Percentiles rank a stretch among this genome's conserved stretches.
These are phyloP conservation scores for Arthrobotrys conoides DNA, from an alignment of 2,329 filamentous ascomycete genomes.

Conservation along the genomic window DNA sequence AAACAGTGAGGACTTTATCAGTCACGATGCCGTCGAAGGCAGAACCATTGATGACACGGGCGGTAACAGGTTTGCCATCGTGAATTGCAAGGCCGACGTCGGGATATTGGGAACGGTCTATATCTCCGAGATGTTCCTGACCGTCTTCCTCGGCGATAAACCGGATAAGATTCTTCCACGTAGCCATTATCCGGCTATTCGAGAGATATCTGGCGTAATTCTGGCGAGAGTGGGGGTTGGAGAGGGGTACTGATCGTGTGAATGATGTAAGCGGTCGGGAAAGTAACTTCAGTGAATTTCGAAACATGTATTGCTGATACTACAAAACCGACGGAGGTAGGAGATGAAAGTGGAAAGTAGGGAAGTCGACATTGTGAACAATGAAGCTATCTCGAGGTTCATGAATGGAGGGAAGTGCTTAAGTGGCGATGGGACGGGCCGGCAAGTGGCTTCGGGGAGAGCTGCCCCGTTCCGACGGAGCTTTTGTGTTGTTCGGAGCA, in stretches of 20 bases:
- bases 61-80: slow-evolving; percentile 66
- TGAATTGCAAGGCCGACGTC: slow-evolving; percentile 67
- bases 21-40: slow-evolving; percentile 67
- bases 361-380: not conserved
- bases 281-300: slow-evolving; percentile 25
- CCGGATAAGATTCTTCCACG: slow-evolving; percentile 68
- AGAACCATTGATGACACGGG: slow-evolving; percentile 66
- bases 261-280: not conserved
- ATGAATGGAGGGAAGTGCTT: too few species aligned
- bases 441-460: slow-evolving; percentile 50
- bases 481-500: slow-evolving; percentile 27
- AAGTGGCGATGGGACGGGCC: slow-evolving; percentile 2
- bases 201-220: not conserved
- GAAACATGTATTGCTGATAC: slow-evolving; percentile 36
- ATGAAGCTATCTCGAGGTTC: not conserved
- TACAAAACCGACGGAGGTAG: not conserved
- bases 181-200: slow-evolving; percentile 51
- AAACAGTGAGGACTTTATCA: slow-evolving; percentile 64
- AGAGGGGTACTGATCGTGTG: slow-evolving; percentile 10
- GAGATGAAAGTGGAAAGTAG: not conserved
- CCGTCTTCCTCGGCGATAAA: slow-evolving; percentile 68
- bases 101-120: slow-evolving; percentile 65
- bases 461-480: slow-evolving; percentile 25
- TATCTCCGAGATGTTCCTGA: slow-evolving; percentile 67
- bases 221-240: not conserved